phyloP scores from a whole-genome alignment of 345 rosid species.

The Isatis tinctoria region DNA sequence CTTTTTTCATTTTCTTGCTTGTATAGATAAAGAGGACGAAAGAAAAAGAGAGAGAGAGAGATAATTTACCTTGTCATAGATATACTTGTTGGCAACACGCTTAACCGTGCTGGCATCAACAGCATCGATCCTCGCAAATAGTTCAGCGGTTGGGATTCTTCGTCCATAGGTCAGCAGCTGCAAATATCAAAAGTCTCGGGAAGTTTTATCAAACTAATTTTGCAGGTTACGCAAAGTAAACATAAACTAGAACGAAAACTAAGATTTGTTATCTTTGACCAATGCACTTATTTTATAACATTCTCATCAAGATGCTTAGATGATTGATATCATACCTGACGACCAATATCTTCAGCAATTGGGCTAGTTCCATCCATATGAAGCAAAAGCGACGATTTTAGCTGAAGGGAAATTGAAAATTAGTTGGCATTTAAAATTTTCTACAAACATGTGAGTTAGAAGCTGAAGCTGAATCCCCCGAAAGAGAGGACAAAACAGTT shows the following conservation, averaged over 20 bases:
- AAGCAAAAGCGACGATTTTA: slow-evolving; percentile 89
- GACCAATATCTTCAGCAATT: slow-evolving; percentile 94
- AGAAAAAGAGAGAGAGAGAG: not conserved
- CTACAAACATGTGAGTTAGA: not conserved
- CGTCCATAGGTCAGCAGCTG: slow-evolving; percentile 96
- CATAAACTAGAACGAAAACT: not conserved
- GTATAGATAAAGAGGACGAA: not conserved
- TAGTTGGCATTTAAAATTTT: not conserved
- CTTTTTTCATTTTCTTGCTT: not conserved
- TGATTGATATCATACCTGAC: slow-evolving; percentile 61
- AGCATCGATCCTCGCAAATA: slow-evolving; percentile 91
- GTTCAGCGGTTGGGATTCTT: slow-evolving; percentile 83
- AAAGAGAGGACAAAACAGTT: not conserved
- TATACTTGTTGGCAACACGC: slow-evolving; percentile 87
- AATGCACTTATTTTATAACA: not conserved
- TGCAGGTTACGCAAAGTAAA: not conserved
- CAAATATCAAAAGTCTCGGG: slow-evolving; percentile 4
- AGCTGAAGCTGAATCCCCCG: not conserved
- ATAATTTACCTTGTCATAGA: slow-evolving; percentile 74
- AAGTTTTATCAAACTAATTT: not conserved
- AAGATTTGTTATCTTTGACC: slow-evolving; percentile 3
- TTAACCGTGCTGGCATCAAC: slow-evolving; percentile 81
- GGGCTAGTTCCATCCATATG: slow-evolving; percentile 97
- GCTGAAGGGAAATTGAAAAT: slow-evolving; percentile 38
- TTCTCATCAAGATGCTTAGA: not conserved